Evolutionary conservation across 345 rosid genomes (phyloP), one percentile per base, ranked within the genome.

Genomic region (Brassica incana): DNA sequence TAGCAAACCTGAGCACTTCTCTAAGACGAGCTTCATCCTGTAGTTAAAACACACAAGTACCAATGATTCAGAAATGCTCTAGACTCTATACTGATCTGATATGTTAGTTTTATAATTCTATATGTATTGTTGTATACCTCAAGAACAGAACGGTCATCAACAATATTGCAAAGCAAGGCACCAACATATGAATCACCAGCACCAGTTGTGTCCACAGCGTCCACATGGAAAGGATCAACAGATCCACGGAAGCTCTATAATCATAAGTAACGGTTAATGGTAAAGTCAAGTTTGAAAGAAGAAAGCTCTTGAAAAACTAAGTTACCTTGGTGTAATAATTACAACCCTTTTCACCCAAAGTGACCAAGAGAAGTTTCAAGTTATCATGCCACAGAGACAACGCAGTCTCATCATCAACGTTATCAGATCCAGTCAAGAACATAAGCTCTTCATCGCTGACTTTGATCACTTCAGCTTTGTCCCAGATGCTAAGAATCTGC

Each of bases 401-500:
- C 16, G 60, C 60, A 15, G 60, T 54, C 60, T 54, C 60, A 54
- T 54, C 60, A 54, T 54, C 60, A 54, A 54, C 60, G 8, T 7
- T 54, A 54, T 54, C 60, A 54, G 60, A 15, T 16, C 60, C 60
- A 2, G 60, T 54, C 60, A 54, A 54, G 60, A 54, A 54, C 60
- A 54, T 54, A 54, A 54, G 23, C 25, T 54, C 60, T 54, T 54
- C 60, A 2, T 54, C 60, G 7, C 60, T 54, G 60, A 54, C 60
- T 54, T 54, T 54, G 60, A 54, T 16, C 60, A 54, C 60, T 54
- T 54, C 60, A 54, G 60, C 60, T 54, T 54, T 54, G 60, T 54
- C 60, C 60, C 60, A 54, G 9, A 54, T 54, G 25, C 61, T 54
- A 54, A 54, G 61, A 54, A 54, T 54, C 61, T 54, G 61, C 25